A percentile compares a stretch with the other conserved stretches of the same genome.
phyloP scores from a whole-genome alignment of 2,329 filamentous ascomycete species.

The Venturia aucupariae region DNA sequence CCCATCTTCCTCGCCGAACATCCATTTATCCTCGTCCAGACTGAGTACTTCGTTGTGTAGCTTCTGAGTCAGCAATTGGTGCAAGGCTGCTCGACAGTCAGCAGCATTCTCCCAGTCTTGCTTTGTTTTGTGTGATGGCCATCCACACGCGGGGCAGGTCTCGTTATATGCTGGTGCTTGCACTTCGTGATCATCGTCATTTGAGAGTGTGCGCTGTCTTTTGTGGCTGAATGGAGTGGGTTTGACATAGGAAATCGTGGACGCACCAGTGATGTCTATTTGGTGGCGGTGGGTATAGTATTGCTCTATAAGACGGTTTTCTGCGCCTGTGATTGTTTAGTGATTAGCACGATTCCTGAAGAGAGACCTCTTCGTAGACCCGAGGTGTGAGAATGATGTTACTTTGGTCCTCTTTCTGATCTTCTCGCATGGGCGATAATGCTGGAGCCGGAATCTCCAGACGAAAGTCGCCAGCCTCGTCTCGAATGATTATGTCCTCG shows the following conservation, averaged over 20 bases:
- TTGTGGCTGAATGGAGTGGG: not conserved
- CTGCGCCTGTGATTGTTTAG: conserved; percentile 21
- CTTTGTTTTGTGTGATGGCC: conserved; percentile 5
- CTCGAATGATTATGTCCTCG: conserved; percentile 21
- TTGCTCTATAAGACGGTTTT: conserved; percentile 26
- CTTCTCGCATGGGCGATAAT: conserved; percentile 17
- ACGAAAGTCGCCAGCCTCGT: conserved; percentile 15
- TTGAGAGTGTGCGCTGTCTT: not conserved
- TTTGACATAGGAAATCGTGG: not conserved
- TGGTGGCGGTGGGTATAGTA: conserved; percentile 25
- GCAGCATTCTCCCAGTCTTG: conserved; percentile 3
- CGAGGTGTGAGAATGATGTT: not conserved
- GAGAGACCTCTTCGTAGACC: not conserved
- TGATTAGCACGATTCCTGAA: not conserved
- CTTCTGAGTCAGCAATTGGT: conserved; percentile 4
- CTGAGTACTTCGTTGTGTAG: conserved; percentile 3
- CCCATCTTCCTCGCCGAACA: conserved; percentile 61
- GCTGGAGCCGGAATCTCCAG: conserved; percentile 6
- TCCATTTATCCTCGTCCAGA: conserved; percentile 81
- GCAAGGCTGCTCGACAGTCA: not conserved
- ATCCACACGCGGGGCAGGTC: not conserved
- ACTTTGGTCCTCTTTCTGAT: conserved; percentile 22
- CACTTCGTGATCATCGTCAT: not conserved
- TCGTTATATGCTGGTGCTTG: not conserved
- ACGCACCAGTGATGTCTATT: conserved; percentile 21